Evolutionary conservation across 192 early-diverging fungal genomes (phyloP).

Genomic region (Linderina pennispora): DNA sequence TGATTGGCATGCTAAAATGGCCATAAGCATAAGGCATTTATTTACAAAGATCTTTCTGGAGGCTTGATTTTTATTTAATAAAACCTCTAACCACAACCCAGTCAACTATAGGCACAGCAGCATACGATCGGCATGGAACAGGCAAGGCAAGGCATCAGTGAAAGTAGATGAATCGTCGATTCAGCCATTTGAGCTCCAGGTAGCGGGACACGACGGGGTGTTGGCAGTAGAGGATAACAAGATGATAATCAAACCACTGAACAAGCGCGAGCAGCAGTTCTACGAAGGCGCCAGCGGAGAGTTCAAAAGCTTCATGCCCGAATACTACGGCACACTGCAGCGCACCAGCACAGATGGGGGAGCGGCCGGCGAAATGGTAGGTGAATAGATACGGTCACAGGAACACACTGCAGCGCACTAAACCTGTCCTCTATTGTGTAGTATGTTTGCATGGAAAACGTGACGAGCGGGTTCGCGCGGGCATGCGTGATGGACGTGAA

Average conservation of each 20-base stretch:
- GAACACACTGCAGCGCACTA: slow-evolving; percentile 18
- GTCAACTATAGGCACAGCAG: no score
- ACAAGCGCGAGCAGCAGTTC: slow-evolving; percentile 61
- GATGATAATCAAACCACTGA: slow-evolving; percentile 66
- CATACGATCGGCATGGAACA: no score
- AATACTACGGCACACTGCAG: slow-evolving; percentile 58
- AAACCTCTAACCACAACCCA: no score
- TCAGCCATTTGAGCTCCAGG: slow-evolving; percentile 58
- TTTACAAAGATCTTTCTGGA: no score
- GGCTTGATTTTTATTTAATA: no score
- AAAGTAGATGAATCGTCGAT: neutral
- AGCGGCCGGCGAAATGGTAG: neutral
- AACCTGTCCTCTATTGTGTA: slow-evolving; percentile 12
- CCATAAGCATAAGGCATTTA: no score
- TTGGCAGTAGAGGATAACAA: slow-evolving; percentile 55
- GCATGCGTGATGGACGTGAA: slow-evolving; percentile 88
- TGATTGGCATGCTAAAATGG: no score
- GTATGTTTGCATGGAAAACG: slow-evolving; percentile 71
- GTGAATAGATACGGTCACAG: neutral
- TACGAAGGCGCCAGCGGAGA: slow-evolving; percentile 59
- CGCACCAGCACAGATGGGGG: slow-evolving; percentile 5
- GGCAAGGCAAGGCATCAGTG: no score
- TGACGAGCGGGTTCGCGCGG: slow-evolving; percentile 57
- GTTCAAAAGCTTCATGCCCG: slow-evolving; percentile 58
- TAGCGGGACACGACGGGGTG: slow-evolving; percentile 74